Base-by-base conservation (phyloP, 164 flowering plant genomes). In the Magnolia sinica region DNA sequence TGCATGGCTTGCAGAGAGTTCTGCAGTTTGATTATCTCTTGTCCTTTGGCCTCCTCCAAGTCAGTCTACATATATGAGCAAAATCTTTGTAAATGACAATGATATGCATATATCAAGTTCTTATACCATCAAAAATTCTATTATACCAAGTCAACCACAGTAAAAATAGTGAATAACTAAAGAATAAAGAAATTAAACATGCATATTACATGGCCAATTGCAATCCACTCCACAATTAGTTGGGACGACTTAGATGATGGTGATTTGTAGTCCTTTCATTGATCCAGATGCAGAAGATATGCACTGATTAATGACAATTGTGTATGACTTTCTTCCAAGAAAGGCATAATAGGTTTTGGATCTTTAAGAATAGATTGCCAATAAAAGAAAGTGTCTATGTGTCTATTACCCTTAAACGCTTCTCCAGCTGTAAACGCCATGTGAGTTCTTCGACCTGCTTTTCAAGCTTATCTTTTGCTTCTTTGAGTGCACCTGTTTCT, bases 401-500 rank as follows among this genome's bases (percentile, higher is more conserved):
- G 55, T 19, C 11, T 49, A 70, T 83, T 87, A 92, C 98, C 94
- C 96, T 87, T 69, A 90, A 77, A 63, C 94, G 94, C 79, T 91
- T 95, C 84, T 95, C 97, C 78, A 95, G 80, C 76, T 91, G 92
- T 75, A 95, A 78, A 76, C 96, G 96, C 95, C 93, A 91, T 71
- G 98, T 92, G 73, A 95, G 94, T 77, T 95, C 97, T 85, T 95
- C 98, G 73, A 92, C 90, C 68, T 79, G 84, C 74, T 92, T 95
- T 80, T 91, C 93, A 73, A 95, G 95, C 87, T 90, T 95, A 79
- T 95, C 92, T 82, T 92, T 95, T 9, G 98, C 98, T 84, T 92
- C 96, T 85, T 89, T 90, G 50, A 92, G 95, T 76, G 96, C 97
- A 78, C 97, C 98, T 45, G 96, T 91, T 82, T 95, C 98, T 85